Base-by-base conservation (phyloP, 192 early-diverging fungal species). In the Chytriomyces sp. region DNA sequence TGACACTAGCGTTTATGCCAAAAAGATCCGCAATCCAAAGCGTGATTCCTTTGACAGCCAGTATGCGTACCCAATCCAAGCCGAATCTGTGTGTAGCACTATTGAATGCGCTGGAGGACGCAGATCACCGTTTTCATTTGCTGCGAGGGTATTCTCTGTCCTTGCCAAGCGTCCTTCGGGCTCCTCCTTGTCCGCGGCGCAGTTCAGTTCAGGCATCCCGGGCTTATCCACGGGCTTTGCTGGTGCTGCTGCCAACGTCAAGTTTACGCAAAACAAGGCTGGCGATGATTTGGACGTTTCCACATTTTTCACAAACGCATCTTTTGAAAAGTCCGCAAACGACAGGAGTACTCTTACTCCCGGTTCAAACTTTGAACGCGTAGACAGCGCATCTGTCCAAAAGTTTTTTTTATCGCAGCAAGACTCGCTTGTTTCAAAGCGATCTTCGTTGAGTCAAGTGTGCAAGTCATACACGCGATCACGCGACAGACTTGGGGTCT, bases 331-430 rank as follows among this genome's bases (percentile, higher is more conserved):
- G 26, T 2, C 44, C 3, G 18, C 67, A 20, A 48, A 28, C 8
- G 16, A 10, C 46, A 35, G 35, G 4, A n/a, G 16, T n/a, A 20
- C 9, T n/a, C 16, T 68, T n/a, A 68, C 67, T 47, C 35, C 35
- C 24, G 67, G 67, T 2, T 20, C 69, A 2, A 72, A 20, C 18
- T 53, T 60, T 16, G 23, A 26, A 26, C 9, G 59, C 5, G 26
- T 65, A 2, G 61, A 49, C 28, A 35, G 20, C 24, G 64, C 18
- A 11, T 67, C 46, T n/a, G 64, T 67, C 10, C 75, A 76, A 67
- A 28, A 13, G 20, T 50, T 20, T 43, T 76, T 76, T 67, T 24
- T 35, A 3, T 6, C 26, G 35, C 28, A 47, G 64, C 75, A 76
- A 45, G 11, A 50, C 6, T 13, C 66, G 6, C 62, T 76, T 5